Base-by-base conservation (phyloP, 176 grass and related monocot species). In the Oryza brachyantha region DNA sequence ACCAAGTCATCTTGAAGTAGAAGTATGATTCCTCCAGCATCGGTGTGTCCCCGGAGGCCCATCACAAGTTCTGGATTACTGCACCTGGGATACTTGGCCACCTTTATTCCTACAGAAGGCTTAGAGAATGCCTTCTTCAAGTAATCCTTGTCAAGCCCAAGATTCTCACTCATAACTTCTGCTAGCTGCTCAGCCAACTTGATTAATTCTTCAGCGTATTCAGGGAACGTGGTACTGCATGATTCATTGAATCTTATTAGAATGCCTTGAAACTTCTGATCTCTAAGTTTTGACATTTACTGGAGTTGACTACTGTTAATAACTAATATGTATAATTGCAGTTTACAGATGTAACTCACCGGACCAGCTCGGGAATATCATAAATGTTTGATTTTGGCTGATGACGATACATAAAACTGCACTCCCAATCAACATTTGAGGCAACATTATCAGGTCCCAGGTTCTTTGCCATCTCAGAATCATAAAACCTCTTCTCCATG, bases 341-440 rank as follows among this genome's bases (percentile, higher is more conserved):
- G 57, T 61, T 41, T 62, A 72, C 50, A 48, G 27, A 61, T 54
- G 7, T 39, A 27, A 88, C 90, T 80, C 59, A 93, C 90, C 84
- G 67, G 68, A 86, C 37, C 2, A 63, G 48, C 73, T 86, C 32
- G 35, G 90, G 90, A 84, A 89, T 81, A 59, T 93, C 84, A 58
- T 84, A 21, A 35, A 68, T 58, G 76, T 89, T 93, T 40, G 69
- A 78, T 72, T 89, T 59, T 50, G 90, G 90, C 86, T 89, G 86
- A 84, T 89, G 86, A 65, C 5, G 72, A 64, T 89, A 93, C 86
- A 93, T 89, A 76, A 93, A 93, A 69, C 83, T 84, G 84, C 90
- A 86, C 35, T 93, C 90, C 86, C 90, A 93, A n/a, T 93, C 90
- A 64, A 84, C 84, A 89, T 86, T 50, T 22, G 90, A 64, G 21